phyloP scores from a whole-genome alignment of 2,329 filamentous ascomycete genomes.

The Fusarium sororula region DNA sequence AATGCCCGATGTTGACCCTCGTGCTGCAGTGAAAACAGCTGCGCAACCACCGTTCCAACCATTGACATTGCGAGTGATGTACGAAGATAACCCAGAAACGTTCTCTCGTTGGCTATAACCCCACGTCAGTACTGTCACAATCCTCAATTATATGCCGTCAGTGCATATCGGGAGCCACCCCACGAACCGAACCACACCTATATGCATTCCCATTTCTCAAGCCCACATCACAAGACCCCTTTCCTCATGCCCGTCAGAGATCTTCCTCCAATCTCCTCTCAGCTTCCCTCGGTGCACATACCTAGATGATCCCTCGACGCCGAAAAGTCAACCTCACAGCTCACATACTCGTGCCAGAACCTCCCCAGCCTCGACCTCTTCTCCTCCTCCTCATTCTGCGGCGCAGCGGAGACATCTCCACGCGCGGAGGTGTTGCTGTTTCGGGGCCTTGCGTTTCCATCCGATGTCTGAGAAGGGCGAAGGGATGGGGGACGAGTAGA shows the following conservation, averaged over 20 bases:
- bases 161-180: neutral
- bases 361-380: constrained; percentile 9
- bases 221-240: constrained; percentile 2
- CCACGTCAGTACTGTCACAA: neutral
- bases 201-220: neutral
- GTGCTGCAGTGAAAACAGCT: constrained; percentile 68
- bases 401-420: constrained; percentile 37
- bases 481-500: neutral
- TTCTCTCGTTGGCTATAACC: constrained; percentile 73
- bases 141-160: neutral
- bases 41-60: constrained; percentile 70
- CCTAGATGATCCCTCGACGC: constrained; percentile 40
- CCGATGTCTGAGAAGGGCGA: neutral
- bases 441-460: neutral
- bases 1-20: constrained; percentile 48
- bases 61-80: constrained; percentile 76
- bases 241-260: neutral
- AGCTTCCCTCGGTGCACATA: constrained; percentile 17
- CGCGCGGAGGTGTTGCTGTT: constrained; percentile 8
- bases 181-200: neutral
- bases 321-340: constrained; percentile 40
- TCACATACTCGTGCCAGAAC: constrained; percentile 36
- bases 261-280: constrained; percentile 25
- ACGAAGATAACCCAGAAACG: constrained; percentile 77
- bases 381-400: constrained; percentile 16